A percentile compares a stretch with the other conserved stretches of the same genome.
These are phyloP conservation scores for Macadamia tetraphylla DNA, from an alignment of 164 flowering plant genomes.

Conservation along the genomic window DNA sequence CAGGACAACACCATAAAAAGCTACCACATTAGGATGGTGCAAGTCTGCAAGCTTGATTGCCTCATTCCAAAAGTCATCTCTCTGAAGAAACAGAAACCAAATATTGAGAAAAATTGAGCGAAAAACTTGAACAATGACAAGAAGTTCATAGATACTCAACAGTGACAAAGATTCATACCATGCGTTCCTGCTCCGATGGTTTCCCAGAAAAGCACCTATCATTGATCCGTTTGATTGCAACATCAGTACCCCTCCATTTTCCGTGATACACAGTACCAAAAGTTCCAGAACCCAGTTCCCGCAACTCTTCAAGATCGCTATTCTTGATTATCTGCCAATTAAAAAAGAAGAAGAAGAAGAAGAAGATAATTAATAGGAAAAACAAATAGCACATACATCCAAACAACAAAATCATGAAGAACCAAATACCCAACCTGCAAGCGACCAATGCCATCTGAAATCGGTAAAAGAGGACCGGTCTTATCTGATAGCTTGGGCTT, in stretches of 20 bases:
- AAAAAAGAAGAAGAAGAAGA: constrained; percentile 5
- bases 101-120: not conserved
- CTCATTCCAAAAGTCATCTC: constrained; percentile 95
- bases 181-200: constrained; percentile 83
- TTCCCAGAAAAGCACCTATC: constrained; percentile 88
- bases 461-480: constrained; percentile 41
- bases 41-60: constrained; percentile 89
- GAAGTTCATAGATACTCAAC: not conserved
- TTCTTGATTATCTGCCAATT: constrained; percentile 63
- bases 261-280: constrained; percentile 97
- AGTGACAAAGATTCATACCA: constrained; percentile 41
- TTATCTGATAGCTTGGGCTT: constrained; percentile 49
- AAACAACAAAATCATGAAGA: not conserved
- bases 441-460: constrained; percentile 61
- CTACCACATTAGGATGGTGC: constrained; percentile 97
- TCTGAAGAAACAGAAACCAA: constrained; percentile 31
- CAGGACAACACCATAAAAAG: constrained; percentile 94
- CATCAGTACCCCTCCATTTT: constrained; percentile 96
- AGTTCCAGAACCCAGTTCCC: constrained; percentile 89
- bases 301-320: constrained; percentile 76
- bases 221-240: constrained; percentile 85
- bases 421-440: constrained; percentile 57
- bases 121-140: not conserved
- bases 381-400: not conserved
- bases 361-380: not conserved